Evolutionary conservation across 352 stramenopile genomes (phyloP), one percentile per base, ranked within the genome.

Genomic region (Phytophthora kernoviae): DNA sequence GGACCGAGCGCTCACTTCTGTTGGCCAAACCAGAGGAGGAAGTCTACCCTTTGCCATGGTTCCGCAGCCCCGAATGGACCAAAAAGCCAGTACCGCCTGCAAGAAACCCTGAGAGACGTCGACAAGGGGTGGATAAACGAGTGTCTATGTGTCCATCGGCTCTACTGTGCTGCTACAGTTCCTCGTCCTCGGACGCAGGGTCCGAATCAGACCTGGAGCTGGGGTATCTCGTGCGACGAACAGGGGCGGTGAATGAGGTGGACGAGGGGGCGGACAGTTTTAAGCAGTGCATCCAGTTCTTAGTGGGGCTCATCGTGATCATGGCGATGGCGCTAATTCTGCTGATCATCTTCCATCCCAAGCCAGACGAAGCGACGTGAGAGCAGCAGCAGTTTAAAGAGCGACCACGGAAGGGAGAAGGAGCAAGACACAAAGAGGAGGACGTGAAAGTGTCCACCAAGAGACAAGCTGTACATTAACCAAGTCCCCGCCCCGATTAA

Each of bases 1-100:
- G 63, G 21, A 80, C 45, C n/a, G 77, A 87, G 61, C 61, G 54
- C 41, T 66, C 72, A 45, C 67, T 73, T 45, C 62, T 88, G 20
- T 58, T 90, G 30, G 26, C 67, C 53, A 84, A 76, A 57, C 62
- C 70, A 1, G 70, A 81, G 46, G 79, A 93, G 50, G 84, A 90
- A 44, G 58, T 91, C 17, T 68, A 91, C 44, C 84, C 84, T 24
- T 65, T 93, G 58, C 84, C 84, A 51, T 93, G 84, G 84, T 93
- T 91, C 67, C 76, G 75, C 37, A 90, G 79, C 33, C 84, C 84
- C 43, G 78, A 90, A 54, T 84, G 71, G 78, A 65, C 69, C 2
- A 68, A 66, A 27, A 62, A 54, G 12, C 65, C 73, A 24, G 43
- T 66, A 2, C 51, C 53, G 2, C 21, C 46, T 5, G 30, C 32